Evolutionary conservation across 805 yeast species (phyloP).

Genomic region (Groenewaldozyma tartarivorans): DNA sequence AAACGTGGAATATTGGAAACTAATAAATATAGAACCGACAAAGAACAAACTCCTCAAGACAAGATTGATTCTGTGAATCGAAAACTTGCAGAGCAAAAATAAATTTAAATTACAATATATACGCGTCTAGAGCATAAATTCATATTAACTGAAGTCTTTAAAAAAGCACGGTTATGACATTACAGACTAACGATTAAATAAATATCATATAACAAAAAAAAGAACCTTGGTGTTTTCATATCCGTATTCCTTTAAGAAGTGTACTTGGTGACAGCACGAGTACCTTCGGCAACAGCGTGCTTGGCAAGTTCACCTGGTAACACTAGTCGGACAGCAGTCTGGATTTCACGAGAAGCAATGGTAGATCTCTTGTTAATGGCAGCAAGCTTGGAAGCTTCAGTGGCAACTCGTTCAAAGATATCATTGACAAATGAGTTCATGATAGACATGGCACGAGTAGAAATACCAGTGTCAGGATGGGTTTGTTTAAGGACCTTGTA

Average conservation of each 20-base stretch:
- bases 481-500: conserved; percentile 98
- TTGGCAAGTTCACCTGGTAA: conserved; percentile 98
- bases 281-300: conserved; percentile 98
- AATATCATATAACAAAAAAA: background rate
- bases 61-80: conserved; percentile 50
- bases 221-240: background rate
- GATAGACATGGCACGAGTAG: conserved; percentile 97
- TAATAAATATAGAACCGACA: conserved; percentile 44
- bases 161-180: too few species aligned
- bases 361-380: conserved; percentile 98
- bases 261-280: conserved; percentile 95
- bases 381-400: conserved; percentile 97
- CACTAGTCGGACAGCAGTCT: conserved; percentile 96
- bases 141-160: too few species aligned
- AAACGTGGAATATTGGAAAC: background rate
- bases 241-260: conserved; percentile 39
- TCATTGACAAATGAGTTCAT: conserved; percentile 98
- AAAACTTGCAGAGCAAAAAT: conserved; percentile 8
- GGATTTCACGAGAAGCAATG: conserved; percentile 96
- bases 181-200: too few species aligned
- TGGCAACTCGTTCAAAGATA: conserved; percentile 95
- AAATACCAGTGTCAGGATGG: conserved; percentile 99
- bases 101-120: too few species aligned
- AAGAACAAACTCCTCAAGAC: conserved; percentile 60
- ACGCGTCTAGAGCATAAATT: too few species aligned